Evolutionary conservation across 768 basidiomycete species (phyloP).

Genomic region (Multifurca ochricompacta): DNA sequence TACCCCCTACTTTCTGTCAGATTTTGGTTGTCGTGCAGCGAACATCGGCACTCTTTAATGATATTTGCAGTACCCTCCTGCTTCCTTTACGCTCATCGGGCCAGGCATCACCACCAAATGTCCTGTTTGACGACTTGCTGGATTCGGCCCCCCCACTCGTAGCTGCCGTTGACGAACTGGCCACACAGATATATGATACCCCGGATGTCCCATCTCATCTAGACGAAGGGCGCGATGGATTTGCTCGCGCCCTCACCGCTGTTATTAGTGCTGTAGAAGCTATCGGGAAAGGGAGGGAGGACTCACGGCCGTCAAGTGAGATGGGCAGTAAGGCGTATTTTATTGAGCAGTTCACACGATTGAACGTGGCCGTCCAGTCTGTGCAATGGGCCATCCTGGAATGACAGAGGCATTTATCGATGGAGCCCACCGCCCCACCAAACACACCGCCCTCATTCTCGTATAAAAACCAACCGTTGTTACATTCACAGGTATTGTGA

Average conservation of each 20-base stretch:
- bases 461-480: neutral
- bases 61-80: constrained; percentile 1
- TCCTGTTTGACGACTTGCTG: constrained; percentile 12
- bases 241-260: constrained; percentile 6
- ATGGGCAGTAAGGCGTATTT: constrained; percentile 13
- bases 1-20: neutral
- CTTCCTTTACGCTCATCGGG: neutral
- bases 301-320: neutral
- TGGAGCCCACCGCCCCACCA: too few species aligned
- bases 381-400: constrained; percentile 2
- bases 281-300: constrained; percentile 15
- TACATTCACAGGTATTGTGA: neutral
- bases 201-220: constrained; percentile 1
- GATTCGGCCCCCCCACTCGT: constrained; percentile 15
- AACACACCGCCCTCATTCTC: neutral
- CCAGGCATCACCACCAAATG: neutral
- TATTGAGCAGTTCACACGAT: constrained; percentile 4
- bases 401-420: too few species aligned
- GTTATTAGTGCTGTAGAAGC: constrained; percentile 11
- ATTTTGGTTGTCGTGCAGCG: constrained; percentile 1
- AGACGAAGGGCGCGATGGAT: constrained; percentile 6
- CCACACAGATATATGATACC: constrained; percentile 6
- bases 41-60: constrained; percentile 7
- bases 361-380: constrained; percentile 6
- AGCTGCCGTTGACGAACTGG: constrained; percentile 15